Conservation (phyloP, 441 rosid genomes). For the Lagerstroemia fauriei region DNA sequence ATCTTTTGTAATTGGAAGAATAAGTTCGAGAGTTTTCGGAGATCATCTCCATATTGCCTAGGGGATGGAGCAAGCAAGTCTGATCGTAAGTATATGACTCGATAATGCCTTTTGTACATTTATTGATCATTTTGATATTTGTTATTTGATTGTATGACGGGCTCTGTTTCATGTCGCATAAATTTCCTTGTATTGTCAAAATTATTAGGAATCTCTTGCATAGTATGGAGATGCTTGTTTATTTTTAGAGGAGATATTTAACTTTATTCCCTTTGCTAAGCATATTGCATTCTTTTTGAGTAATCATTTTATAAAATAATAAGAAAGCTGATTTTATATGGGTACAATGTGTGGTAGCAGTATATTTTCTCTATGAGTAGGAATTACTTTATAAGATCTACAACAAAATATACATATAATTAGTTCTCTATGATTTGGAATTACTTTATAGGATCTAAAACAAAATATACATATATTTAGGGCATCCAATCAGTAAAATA, state of each 20-base stretch:
- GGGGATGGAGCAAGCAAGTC: constrained; percentile 11
- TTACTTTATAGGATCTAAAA: not conserved
- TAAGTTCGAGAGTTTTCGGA: constrained; percentile 18
- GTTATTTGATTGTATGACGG: not conserved
- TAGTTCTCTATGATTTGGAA: not conserved
- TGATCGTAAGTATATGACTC: not conserved
- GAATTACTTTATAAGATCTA: not conserved
- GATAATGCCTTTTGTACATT: not conserved
- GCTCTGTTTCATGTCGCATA: not conserved
- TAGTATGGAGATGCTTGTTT: no score
- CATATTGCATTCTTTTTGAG: no score
- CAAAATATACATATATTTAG: not conserved
- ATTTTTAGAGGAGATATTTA: no score
- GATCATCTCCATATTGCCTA: constrained; percentile 23
- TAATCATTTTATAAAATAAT: not conserved
- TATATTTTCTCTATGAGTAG: no score
- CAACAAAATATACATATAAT: no score
- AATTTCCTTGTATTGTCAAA: not conserved
- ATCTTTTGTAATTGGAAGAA: constrained; percentile 12
- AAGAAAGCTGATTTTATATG: not conserved
- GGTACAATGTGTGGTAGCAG: no score
- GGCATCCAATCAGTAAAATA: not conserved
- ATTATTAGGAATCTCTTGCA: not conserved
- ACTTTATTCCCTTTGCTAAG: no score
- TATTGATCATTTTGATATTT: not conserved